Evolutionary conservation across 495 filamentous ascomycete species (phyloP).

Genomic region (Jackrogersella minutella): DNA sequence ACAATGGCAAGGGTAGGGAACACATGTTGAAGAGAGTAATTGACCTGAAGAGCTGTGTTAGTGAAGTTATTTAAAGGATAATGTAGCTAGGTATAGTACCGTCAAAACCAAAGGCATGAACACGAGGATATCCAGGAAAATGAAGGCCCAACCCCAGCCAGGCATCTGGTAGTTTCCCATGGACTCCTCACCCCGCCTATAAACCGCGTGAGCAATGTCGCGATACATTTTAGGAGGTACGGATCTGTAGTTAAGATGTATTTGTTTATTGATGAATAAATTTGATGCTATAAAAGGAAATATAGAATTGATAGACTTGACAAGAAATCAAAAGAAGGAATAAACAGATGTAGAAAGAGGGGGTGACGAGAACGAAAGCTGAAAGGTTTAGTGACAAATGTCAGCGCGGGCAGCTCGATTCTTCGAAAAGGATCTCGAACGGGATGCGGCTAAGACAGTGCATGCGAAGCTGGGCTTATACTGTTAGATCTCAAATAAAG

Average conservation of each 20-base stretch:
- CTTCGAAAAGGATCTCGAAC: not conserved
- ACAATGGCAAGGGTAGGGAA: slow-evolving; percentile 57
- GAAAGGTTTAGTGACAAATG: slow-evolving; percentile 23
- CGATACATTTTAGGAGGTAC: slow-evolving; percentile 43
- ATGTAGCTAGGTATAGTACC: slow-evolving; percentile 34
- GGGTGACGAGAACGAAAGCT: slow-evolving; percentile 17
- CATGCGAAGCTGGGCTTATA: not conserved
- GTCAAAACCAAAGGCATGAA: slow-evolving; percentile 51
- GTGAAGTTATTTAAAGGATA: not conserved
- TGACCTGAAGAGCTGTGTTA: slow-evolving; percentile 42
- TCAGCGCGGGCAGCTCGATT: slow-evolving; percentile 1
- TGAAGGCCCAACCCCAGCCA: slow-evolving; percentile 41
- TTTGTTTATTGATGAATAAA: not conserved
- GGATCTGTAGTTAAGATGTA: not conserved
- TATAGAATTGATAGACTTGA: slow-evolving; percentile 3
- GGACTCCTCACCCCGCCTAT: slow-evolving; percentile 41
- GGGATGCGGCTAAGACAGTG: slow-evolving; percentile 22
- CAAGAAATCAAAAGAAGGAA: slow-evolving; percentile 3
- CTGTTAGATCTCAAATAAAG: not conserved
- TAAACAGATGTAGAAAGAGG: slow-evolving; percentile 6
- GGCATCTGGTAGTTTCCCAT: slow-evolving; percentile 43
- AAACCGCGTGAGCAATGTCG: slow-evolving; percentile 46
- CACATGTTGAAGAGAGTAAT: slow-evolving; percentile 51
- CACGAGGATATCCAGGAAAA: slow-evolving; percentile 45
- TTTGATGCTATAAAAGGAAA: not conserved